Percentiles rank a stretch among this genome's conserved stretches.
These are phyloP conservation scores for Zygotorulaspora sp. DNA, from an alignment of 805 yeast species.

Conservation along the genomic window DNA sequence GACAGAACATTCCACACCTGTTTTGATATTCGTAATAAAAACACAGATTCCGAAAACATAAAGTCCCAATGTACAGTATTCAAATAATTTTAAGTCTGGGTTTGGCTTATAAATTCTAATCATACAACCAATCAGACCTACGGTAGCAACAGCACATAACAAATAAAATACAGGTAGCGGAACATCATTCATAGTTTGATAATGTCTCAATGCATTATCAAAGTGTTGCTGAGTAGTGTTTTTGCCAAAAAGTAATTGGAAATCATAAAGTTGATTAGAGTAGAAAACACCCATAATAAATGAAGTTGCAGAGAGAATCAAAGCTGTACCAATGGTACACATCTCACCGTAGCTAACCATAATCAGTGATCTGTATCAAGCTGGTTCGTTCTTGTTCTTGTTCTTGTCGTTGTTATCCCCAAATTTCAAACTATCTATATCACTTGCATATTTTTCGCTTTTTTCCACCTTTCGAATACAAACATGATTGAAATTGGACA, in stretches of 20 bases:
- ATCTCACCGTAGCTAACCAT: constrained; percentile 26
- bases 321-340: constrained; percentile 30
- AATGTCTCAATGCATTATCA: constrained; percentile 63
- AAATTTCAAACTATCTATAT: no score
- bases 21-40: constrained; percentile 79
- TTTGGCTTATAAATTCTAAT: constrained; percentile 83
- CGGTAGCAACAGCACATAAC: constrained; percentile 55
- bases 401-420: no score
- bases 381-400: no score
- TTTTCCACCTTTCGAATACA: no score
- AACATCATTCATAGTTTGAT: constrained; percentile 63
- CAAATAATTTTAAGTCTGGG: constrained; percentile 80
- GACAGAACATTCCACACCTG: constrained; percentile 67
- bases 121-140: constrained; percentile 70
- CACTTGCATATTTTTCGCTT: no score
- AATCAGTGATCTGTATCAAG: no score
- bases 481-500: no score
- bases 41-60: constrained; percentile 69
- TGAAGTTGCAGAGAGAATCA: constrained; percentile 46
- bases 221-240: constrained; percentile 49
- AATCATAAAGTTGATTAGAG: constrained; percentile 79
- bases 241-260: constrained; percentile 64
- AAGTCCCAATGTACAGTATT: constrained; percentile 79
- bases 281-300: constrained; percentile 77
- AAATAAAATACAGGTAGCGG: constrained; percentile 43